Conservation (phyloP, 345 rosid species). For the Citrus trifoliata region DNA sequence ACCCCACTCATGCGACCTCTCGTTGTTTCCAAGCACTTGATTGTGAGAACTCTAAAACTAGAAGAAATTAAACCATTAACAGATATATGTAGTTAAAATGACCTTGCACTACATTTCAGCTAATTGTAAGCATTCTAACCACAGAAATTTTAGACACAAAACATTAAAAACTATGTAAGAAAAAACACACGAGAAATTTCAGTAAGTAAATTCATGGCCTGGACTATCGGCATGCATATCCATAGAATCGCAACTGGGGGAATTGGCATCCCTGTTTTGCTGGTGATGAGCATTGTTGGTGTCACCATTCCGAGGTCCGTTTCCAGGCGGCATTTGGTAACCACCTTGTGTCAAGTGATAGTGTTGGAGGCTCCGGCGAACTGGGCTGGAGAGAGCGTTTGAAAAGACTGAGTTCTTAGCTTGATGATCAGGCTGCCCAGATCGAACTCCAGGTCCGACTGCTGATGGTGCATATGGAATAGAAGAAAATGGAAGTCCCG, state of each 20-base stretch:
- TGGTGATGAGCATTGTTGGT: slow-evolving; percentile 10
- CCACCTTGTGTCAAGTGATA: slow-evolving; percentile 43
- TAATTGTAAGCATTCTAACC: background rate
- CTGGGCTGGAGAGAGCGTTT: slow-evolving; percentile 64
- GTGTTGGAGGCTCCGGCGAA: slow-evolving; percentile 64
- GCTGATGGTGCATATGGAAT: slow-evolving; percentile 29
- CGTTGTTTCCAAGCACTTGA: background rate
- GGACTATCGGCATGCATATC: slow-evolving; percentile 57
- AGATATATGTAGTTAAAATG: background rate
- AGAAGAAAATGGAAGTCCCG: slow-evolving; percentile 33
- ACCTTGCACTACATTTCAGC: background rate
- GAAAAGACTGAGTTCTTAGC: slow-evolving; percentile 48
- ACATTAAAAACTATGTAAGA: background rate
- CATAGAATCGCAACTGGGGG: slow-evolving; percentile 43
- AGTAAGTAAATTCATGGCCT: slow-evolving; percentile 29
- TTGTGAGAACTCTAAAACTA: background rate
- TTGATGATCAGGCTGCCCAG: slow-evolving; percentile 43
- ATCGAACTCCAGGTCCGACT: slow-evolving; percentile 22
- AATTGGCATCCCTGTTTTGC: slow-evolving; percentile 24
- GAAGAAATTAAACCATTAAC: background rate
- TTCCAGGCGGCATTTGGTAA: slow-evolving; percentile 21
- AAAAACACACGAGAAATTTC: slow-evolving; percentile 3
- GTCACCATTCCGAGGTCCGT: slow-evolving; percentile 21
- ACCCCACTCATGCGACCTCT: too few relatives aligned
- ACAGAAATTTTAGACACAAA: background rate